Evolutionary conservation across 352 stramenopile genomes (phyloP).

Genomic region (Pythium phragmiticola): DNA sequence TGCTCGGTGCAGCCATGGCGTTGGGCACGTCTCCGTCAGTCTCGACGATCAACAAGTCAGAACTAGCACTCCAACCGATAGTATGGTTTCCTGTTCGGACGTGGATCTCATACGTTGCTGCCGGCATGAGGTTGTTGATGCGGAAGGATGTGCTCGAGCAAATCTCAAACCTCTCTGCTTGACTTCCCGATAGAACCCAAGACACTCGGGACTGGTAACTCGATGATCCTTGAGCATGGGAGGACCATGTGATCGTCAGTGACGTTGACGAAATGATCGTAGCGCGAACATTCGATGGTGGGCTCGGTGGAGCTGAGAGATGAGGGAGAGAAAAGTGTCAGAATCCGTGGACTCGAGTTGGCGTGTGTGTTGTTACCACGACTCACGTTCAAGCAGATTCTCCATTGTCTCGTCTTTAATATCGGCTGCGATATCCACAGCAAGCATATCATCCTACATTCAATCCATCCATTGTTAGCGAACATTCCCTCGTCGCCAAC

Average conservation of each 20-base stretch:
- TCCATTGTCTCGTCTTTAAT: conserved; percentile 35
- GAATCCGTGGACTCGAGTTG: background rate
- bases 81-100: conserved; percentile 49
- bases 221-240: conserved; percentile 16
- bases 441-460: conserved; percentile 35
- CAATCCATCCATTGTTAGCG: background rate
- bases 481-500: background rate
- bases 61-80: conserved; percentile 43
- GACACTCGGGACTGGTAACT: conserved; percentile 40
- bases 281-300: conserved; percentile 28
- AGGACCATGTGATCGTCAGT: conserved; percentile 32
- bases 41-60: conserved; percentile 21
- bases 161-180: conserved; percentile 23
- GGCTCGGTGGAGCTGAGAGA: conserved; percentile 30
- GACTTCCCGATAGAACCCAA: conserved; percentile 33
- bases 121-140: conserved; percentile 42
- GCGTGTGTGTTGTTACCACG: background rate
- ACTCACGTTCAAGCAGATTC: conserved; percentile 46
- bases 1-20: conserved; percentile 34
- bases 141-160: conserved; percentile 27
- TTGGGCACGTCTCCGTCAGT: conserved; percentile 48
- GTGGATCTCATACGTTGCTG: conserved; percentile 37
- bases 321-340: background rate
- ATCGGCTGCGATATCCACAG: conserved; percentile 46
- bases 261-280: conserved; percentile 30